Base-by-base conservation (phyloP, 768 basidiomycete species). In the Multifurca ochricompacta region DNA sequence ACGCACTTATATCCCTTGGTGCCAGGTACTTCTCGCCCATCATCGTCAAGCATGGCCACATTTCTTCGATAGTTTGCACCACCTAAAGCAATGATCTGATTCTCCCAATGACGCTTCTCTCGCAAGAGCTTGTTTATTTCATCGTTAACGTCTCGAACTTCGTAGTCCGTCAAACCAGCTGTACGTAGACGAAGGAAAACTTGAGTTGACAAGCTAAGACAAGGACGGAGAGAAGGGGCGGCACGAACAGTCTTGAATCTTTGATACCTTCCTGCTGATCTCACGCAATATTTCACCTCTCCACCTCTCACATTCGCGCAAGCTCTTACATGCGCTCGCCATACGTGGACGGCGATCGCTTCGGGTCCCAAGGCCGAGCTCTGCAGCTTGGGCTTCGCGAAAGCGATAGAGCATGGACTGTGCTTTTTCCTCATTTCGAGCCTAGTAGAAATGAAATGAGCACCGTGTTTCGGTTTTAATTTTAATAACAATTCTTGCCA, bases 31-130 rank as follows among this genome's bases (percentile, higher is more conserved):
- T 97, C 93, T 68, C 87, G 88, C 10, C 95, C 94, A 63, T 95
- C 93, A 55, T 91, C 91, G 65, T 95, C 91, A 62, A 91, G 64
- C 89, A 94, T 94, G 46, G 91, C 85, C 11, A 93, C 88, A 66
- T 92, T 96, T 48, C 95, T 75, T 63, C 91, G 77, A 68, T 97
- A 98, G 66, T 97, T 99, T 19, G 94, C 95, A 59, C 95, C 95
- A 42, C 94, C 94, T 1, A 97, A 74, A 6, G 85, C 84, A n/a
- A 97, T 86, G 47, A 98, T 96, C 68, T 96, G 94, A 62, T 93
- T 94, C 73, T 98, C 95, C 91, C 92, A 98, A 69, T 97, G 94
- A 39, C 87, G 71, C 68, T 98, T 97, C 71, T 99, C 95, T 31
- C 95, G 79, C 77, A 99, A 73, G 13, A 96, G 73, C 65, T 85